A percentile compares a stretch with the other conserved stretches of the same genome.
Conservation (phyloP, 192 early-diverging fungal genomes). For the Coemansia sp. region DNA sequence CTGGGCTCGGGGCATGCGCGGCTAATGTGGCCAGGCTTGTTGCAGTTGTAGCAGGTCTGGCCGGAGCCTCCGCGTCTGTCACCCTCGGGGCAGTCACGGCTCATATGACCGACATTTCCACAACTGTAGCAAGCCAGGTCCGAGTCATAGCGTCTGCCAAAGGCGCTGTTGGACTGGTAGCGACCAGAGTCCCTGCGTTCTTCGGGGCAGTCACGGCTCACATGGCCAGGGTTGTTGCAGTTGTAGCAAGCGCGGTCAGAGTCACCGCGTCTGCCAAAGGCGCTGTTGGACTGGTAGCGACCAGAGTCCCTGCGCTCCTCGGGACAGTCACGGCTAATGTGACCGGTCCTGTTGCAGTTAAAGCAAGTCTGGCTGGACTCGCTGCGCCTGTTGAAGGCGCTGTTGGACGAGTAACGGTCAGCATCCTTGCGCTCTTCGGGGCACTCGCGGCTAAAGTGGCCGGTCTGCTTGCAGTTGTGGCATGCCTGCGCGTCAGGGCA, state of each 20-base stretch:
- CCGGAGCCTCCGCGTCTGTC: background rate
- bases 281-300: constrained; percentile 47
- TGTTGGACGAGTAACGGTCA: background rate
- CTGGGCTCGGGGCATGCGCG: constrained; percentile 42
- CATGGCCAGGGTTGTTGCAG: constrained; percentile 50
- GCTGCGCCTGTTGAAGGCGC: constrained; percentile 17
- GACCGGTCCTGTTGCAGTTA: constrained; percentile 47
- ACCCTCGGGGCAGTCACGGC: constrained; percentile 52
- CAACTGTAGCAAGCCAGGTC: constrained; percentile 53
- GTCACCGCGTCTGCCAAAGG: constrained; percentile 51
- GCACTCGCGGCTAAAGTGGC: constrained; percentile 45
- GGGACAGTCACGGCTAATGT: constrained; percentile 45
- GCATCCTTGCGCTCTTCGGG: constrained; percentile 17
- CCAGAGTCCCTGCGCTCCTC: constrained; percentile 37
- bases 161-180: constrained; percentile 48
- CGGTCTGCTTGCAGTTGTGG: constrained; percentile 44
- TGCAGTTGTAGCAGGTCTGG: constrained; percentile 55
- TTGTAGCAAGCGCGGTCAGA: constrained; percentile 50
- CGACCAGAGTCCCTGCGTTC: constrained; percentile 41
- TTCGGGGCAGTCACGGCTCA: constrained; percentile 39
- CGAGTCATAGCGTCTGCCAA: constrained; percentile 46
- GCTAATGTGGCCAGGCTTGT: constrained; percentile 46
- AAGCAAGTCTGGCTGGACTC: constrained; percentile 36
- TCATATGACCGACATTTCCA: constrained; percentile 45
- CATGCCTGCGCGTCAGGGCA: constrained; percentile 43